Percentiles rank a stretch among this genome's conserved stretches.
These are phyloP conservation scores for Marsdenia floribunda DNA, from an alignment of 257 asterid genomes.

Conservation along the genomic window DNA sequence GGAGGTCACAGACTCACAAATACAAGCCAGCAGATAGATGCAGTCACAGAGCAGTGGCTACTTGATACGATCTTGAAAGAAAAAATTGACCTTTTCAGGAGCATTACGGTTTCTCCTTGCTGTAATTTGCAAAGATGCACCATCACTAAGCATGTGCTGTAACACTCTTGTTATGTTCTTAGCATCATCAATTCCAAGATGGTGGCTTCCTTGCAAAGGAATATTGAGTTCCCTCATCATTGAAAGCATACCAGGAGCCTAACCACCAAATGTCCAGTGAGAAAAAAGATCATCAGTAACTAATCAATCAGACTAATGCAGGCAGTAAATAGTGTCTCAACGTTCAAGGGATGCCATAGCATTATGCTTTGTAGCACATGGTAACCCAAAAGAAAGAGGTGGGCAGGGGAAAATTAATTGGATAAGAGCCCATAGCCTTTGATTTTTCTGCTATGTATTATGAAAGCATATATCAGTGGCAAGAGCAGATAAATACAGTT, in stretches of 20 bases:
- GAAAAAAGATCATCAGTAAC: neutral
- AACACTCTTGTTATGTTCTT: conserved; percentile 74
- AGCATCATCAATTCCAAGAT: conserved; percentile 86
- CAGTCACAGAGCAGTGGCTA: conserved; percentile 10
- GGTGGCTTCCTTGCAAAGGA: conserved; percentile 69
- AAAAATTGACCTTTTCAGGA: conserved; percentile 43
- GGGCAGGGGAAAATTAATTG: neutral
- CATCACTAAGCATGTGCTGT: conserved; percentile 67
- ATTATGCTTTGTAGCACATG: neutral
- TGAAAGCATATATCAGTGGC: neutral
- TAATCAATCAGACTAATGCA: neutral
- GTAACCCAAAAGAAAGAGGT: too few relatives aligned
- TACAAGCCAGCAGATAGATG: neutral
- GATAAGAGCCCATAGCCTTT: neutral
- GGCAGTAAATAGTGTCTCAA: neutral
- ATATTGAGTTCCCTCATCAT: conserved; percentile 81
- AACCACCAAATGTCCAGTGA: conserved; percentile 3
- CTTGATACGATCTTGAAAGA: conserved; percentile 52
- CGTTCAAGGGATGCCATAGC: neutral
- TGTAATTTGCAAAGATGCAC: conserved; percentile 80
- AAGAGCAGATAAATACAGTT: neutral
- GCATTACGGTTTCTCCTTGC: conserved; percentile 47
- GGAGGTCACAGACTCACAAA: neutral
- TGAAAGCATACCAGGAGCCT: conserved; percentile 88
- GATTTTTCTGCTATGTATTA: neutral